Conservation (phyloP, 2,329 filamentous ascomycete species). For the Trichoderma lentiforme region DNA sequence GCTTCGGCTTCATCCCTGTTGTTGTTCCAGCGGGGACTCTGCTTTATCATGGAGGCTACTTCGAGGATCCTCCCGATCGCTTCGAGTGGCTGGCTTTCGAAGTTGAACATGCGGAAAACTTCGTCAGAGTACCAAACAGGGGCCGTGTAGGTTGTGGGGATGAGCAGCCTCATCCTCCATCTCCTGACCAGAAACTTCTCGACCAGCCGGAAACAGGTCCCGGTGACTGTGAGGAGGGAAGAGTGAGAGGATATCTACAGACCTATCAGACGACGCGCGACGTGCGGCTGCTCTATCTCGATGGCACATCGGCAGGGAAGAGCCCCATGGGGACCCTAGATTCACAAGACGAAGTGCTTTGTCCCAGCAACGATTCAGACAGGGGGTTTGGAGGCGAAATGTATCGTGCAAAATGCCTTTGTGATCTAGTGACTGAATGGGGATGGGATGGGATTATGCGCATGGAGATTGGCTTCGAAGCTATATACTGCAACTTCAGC, state of each 20-base stretch:
- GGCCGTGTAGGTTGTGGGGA: background rate
- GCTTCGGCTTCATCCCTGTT: constrained; percentile 67
- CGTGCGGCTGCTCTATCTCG: constrained; percentile 63
- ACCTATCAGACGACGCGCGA: constrained; percentile 58
- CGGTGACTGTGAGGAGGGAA: background rate
- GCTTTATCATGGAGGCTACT: constrained; percentile 62
- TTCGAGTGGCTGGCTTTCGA: constrained; percentile 76
- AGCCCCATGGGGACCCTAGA: constrained; percentile 64
- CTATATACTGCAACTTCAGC: constrained; percentile 64
- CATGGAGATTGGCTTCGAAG: constrained; percentile 68
- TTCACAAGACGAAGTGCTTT: constrained; percentile 60
- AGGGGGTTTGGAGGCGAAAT: constrained; percentile 40
- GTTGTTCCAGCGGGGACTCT: constrained; percentile 61
- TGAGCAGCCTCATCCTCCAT: background rate
- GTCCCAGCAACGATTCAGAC: constrained; percentile 33
- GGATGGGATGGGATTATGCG: constrained; percentile 64
- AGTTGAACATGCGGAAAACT: constrained; percentile 62
- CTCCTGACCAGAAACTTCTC: background rate
- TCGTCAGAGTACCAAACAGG: background rate
- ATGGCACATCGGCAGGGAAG: constrained; percentile 68
- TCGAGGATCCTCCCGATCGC: constrained; percentile 44
- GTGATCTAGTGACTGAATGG: constrained; percentile 50
- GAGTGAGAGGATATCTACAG: constrained; percentile 58
- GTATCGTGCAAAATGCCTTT: constrained; percentile 53
- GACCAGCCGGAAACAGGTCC: background rate